Evolutionary conservation across 202 grass and related monocot species (phyloP).

Genomic region (Saccharum hybrid): DNA sequence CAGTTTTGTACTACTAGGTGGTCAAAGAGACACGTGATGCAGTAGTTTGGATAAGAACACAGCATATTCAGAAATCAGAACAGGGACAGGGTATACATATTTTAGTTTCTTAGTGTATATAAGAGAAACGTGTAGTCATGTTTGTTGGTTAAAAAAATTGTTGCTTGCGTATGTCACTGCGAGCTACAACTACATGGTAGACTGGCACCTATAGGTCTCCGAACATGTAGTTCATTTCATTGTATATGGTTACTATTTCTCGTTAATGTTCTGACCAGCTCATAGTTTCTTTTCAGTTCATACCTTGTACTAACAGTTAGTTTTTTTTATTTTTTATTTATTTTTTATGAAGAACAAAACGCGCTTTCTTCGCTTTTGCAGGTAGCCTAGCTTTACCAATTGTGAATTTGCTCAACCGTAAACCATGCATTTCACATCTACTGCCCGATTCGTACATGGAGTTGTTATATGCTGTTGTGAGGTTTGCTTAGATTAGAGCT

Average conservation of each 20-base stretch:
- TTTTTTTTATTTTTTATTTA: no score
- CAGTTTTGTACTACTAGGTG: background rate
- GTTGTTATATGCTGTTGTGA: background rate
- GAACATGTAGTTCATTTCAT: background rate
- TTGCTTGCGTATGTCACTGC: background rate
- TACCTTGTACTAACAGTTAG: background rate
- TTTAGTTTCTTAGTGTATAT: background rate
- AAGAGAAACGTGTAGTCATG: background rate
- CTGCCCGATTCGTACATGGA: background rate
- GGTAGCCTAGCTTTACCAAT: background rate
- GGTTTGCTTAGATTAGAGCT: background rate
- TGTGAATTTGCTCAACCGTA: background rate
- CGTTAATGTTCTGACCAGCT: background rate
- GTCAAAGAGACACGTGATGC: conserved; percentile 41
- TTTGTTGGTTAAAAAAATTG: background rate
- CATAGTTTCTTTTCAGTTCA: background rate
- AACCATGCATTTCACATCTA: background rate
- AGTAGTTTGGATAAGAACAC: background rate
- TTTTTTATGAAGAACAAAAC: background rate
- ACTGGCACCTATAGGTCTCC: background rate
- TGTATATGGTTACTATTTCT: background rate
- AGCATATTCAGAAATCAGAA: background rate
- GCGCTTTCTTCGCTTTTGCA: conserved; percentile 2
- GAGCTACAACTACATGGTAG: background rate
- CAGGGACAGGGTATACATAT: background rate